A percentile compares a stretch with the other conserved stretches of the same genome.
phyloP scores from a whole-genome alignment of 768 basidiomycete species.

The Rossbeevera mucosa region DNA sequence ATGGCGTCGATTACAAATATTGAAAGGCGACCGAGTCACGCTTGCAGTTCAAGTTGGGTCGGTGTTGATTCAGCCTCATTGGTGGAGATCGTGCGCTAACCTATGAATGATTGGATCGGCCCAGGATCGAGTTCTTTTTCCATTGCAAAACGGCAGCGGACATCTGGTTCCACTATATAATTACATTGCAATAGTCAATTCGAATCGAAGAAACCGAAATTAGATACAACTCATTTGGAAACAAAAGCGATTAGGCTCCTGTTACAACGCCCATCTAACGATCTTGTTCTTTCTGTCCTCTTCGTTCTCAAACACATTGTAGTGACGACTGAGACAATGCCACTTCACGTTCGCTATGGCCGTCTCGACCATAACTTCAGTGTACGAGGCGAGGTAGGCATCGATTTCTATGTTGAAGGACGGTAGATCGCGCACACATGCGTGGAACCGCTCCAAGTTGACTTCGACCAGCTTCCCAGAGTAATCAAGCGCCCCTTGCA shows the following conservation, averaged over 20 bases:
- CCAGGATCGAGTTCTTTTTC: too few species aligned
- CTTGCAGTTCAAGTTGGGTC: conserved; percentile 30
- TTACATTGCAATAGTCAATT: too few species aligned
- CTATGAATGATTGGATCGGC: conserved; percentile 33
- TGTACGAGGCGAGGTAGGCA: not conserved
- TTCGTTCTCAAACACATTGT: not conserved
- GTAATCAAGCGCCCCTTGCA: not conserved
- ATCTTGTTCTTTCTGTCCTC: not conserved
- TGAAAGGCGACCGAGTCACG: conserved; percentile 36
- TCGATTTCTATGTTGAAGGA: not conserved
- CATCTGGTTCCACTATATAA: too few species aligned
- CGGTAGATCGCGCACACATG: not conserved
- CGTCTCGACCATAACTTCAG: not conserved
- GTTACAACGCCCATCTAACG: not conserved
- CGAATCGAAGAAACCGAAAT: too few species aligned
- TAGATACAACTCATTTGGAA: too few species aligned
- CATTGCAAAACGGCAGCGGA: too few species aligned
- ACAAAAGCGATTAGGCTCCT: not conserved
- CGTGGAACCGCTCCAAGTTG: not conserved
- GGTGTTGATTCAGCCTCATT: not conserved
- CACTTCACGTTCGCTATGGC: not conserved
- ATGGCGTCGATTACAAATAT: conserved; percentile 41
- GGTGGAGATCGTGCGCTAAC: not conserved
- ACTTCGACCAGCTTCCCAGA: not conserved
- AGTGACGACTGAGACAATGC: not conserved